Percentiles rank a stretch among this genome's conserved stretches.
phyloP scores from a whole-genome alignment of 306 rosid genomes.

The Quercus mongolica region DNA sequence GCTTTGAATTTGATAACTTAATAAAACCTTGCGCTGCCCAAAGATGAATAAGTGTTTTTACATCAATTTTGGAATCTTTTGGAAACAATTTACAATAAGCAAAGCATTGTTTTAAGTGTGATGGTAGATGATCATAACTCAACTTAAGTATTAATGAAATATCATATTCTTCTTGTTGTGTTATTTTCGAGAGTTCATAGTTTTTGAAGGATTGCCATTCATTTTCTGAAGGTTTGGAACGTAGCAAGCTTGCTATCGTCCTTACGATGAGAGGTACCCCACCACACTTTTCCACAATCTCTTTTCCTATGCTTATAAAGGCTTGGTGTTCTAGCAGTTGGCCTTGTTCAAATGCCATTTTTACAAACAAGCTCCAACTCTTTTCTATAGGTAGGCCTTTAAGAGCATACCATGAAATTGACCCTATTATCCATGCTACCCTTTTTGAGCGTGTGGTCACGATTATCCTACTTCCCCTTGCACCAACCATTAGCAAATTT shows the following conservation, averaged over 20 bases:
- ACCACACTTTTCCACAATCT: background rate
- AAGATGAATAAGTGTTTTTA: background rate
- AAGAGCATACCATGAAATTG: too few species aligned
- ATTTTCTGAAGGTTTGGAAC: background rate
- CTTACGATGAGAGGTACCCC: background rate
- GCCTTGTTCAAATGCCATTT: background rate
- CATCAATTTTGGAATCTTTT: constrained; percentile 5
- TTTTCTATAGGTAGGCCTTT: too few species aligned
- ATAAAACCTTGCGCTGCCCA: constrained; percentile 20
- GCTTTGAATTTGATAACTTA: background rate
- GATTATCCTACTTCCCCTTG: constrained; percentile 7
- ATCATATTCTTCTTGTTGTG: background rate
- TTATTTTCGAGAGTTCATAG: background rate
- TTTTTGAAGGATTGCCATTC: background rate
- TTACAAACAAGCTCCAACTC: background rate
- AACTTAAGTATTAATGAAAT: constrained; percentile 1
- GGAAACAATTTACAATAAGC: constrained; percentile 18
- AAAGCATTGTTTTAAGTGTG: constrained; percentile 20
- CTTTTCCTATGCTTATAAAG: background rate
- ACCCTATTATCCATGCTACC: background rate
- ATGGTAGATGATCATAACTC: constrained; percentile 23
- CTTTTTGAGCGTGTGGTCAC: constrained; percentile 9
- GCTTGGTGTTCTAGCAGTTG: background rate
- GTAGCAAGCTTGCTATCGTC: background rate
- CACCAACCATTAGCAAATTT: background rate